phyloP scores from a whole-genome alignment of 495 filamentous ascomycete genomes.

The Parachaetomium inaequale region DNA sequence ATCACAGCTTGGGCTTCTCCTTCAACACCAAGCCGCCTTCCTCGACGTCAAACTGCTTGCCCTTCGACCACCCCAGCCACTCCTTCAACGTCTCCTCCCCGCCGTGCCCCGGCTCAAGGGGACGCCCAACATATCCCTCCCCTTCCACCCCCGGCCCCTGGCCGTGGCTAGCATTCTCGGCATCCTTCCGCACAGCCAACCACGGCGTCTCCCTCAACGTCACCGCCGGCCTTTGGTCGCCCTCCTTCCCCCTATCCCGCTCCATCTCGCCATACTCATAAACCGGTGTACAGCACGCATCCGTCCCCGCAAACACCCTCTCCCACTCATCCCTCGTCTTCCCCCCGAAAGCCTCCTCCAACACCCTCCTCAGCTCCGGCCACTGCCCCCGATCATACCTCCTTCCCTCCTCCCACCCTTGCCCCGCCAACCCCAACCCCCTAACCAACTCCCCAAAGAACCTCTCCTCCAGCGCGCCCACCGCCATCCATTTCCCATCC shows the following conservation, averaged over 20 bases:
- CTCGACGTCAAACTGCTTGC: constrained; percentile 62
- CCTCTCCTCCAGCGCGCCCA: constrained; percentile 82
- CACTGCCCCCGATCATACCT: constrained; percentile 59
- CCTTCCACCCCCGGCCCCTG: constrained; percentile 51
- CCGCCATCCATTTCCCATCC: constrained; percentile 81
- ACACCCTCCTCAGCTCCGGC: constrained; percentile 57
- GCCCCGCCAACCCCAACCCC: constrained; percentile 55
- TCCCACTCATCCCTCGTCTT: constrained; percentile 85
- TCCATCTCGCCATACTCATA: constrained; percentile 70
- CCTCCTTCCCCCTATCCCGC: constrained; percentile 42
- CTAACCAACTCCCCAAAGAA: constrained; percentile 70
- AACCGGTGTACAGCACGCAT: constrained; percentile 90
- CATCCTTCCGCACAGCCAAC: constrained; percentile 46
- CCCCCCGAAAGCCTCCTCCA: constrained; percentile 61
- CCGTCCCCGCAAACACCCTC: constrained; percentile 74
- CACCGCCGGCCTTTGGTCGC: constrained; percentile 74
- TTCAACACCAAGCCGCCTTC: constrained; percentile 56
- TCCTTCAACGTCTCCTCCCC: constrained; percentile 64
- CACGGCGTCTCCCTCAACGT: constrained; percentile 64
- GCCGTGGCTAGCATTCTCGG: constrained; percentile 35
- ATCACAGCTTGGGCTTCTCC: constrained; percentile 50
- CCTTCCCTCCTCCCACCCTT: constrained; percentile 53
- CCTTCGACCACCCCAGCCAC: constrained; percentile 78
- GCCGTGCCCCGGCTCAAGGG: constrained; percentile 62
- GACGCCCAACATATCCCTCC: constrained; percentile 59